A percentile compares a stretch with the other conserved stretches of the same genome.
phyloP scores from a whole-genome alignment of 1,284 basidiomycete genomes.

The Porogramme epimiltina region DNA sequence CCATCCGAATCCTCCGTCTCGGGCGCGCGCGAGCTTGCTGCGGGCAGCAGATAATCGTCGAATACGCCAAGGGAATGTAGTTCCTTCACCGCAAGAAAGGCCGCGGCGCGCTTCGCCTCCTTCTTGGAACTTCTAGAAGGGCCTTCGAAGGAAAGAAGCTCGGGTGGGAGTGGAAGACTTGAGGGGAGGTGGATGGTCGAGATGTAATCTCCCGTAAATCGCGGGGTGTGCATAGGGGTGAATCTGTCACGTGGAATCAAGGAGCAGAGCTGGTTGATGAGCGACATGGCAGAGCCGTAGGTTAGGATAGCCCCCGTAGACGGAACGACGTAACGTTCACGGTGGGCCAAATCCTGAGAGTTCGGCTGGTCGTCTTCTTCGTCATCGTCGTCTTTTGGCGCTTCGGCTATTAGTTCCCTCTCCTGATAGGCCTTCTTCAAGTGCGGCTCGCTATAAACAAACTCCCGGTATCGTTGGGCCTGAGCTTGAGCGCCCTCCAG shows the following conservation, averaged over 20 bases:
- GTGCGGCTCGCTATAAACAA: constrained; percentile 62
- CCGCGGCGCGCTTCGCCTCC: constrained; percentile 79
- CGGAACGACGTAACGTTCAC: constrained; percentile 72
- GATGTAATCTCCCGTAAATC: constrained; percentile 61
- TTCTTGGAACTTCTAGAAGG: constrained; percentile 64
- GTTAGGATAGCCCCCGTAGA: constrained; percentile 76
- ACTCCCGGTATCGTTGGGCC: constrained; percentile 56
- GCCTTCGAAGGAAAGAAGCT: constrained; percentile 58
- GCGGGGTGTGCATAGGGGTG: constrained; percentile 59
- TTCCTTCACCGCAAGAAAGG: constrained; percentile 71
- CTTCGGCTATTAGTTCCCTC: constrained; percentile 34
- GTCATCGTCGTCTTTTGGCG: constrained; percentile 34
- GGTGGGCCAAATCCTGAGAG: constrained; percentile 55
- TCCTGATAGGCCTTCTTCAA: constrained; percentile 63
- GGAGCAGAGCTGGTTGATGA: constrained; percentile 74
- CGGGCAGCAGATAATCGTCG: constrained; percentile 77
- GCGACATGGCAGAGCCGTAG: constrained; percentile 68
- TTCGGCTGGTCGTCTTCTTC: constrained; percentile 50
- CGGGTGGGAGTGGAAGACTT: constrained; percentile 60
- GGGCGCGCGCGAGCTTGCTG: constrained; percentile 40
- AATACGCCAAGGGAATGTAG: constrained; percentile 74
- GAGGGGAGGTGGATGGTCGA: constrained; percentile 65
- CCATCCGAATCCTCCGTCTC: constrained; percentile 57
- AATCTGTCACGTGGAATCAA: constrained; percentile 74
- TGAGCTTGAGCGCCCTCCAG: constrained; percentile 58